Conservation (phyloP, 192 early-diverging fungal genomes). For the Backusella macrospora region DNA sequence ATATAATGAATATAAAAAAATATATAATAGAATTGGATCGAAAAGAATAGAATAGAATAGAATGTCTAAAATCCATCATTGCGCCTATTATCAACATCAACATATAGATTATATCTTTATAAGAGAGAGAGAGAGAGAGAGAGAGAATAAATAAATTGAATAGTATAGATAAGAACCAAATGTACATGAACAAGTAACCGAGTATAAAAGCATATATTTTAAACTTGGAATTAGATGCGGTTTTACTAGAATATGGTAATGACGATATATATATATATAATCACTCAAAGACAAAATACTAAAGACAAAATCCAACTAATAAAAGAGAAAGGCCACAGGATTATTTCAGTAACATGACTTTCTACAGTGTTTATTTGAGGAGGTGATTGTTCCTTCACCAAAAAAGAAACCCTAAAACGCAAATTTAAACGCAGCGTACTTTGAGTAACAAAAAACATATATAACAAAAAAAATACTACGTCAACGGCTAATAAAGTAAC, state of each 20-base stretch:
- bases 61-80: too few relatives aligned
- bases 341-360: not conserved
- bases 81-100: too few relatives aligned
- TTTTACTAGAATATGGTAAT: not conserved
- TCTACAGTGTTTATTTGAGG: not conserved
- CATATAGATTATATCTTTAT: too few relatives aligned
- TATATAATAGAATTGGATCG: too few relatives aligned
- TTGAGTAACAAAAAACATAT: not conserved
- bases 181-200: too few relatives aligned
- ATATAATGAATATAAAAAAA: too few relatives aligned
- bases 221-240: not conserved
- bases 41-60: too few relatives aligned
- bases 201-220: not conserved
- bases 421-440: conserved; percentile 10
- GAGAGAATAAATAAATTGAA: too few relatives aligned
- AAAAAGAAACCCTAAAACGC: not conserved
- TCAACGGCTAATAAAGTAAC: not conserved
- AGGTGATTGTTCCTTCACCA: not conserved
- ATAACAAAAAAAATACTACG: not conserved
- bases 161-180: too few relatives aligned
- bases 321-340: not conserved
- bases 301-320: not conserved
- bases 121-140: too few relatives aligned
- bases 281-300: not conserved
- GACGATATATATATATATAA: not conserved